These are phyloP conservation scores for Bassia scoparia DNA, from an alignment of 148 eudicot species.

Conservation along the genomic window DNA sequence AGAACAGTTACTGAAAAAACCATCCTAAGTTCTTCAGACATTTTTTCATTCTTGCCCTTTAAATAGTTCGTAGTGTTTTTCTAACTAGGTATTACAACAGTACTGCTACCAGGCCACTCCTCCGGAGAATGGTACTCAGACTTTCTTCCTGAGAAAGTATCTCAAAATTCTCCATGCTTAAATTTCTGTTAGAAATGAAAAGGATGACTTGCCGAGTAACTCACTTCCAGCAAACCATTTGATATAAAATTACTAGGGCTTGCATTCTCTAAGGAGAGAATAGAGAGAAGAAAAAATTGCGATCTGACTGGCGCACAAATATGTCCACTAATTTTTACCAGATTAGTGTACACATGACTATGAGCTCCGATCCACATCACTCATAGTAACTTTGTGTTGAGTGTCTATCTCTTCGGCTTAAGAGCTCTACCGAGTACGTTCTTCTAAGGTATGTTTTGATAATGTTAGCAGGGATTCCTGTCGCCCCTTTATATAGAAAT, in stretches of 20 bases:
- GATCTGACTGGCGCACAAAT: not conserved
- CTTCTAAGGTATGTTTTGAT: conserved; percentile 57
- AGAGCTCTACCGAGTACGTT: conserved; percentile 49
- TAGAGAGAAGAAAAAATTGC: not conserved
- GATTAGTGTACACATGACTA: conserved; percentile 42
- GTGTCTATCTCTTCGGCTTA: conserved; percentile 43
- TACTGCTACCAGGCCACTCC: not conserved
- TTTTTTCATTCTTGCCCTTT: not conserved
- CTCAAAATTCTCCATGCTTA: too few species aligned
- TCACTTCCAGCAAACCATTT: conserved; percentile 3
- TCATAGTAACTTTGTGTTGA: conserved; percentile 40
- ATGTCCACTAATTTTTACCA: conserved; percentile 22
- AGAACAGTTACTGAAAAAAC: not conserved
- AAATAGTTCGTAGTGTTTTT: not conserved
- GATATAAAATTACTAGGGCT: conserved; percentile 1
- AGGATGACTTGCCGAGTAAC: not conserved
- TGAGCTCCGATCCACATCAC: conserved; percentile 49
- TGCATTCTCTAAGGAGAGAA: not conserved
- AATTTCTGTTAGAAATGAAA: not conserved
- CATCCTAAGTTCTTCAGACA: not conserved
- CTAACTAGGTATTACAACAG: not conserved
- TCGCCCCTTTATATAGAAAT: conserved; percentile 54
- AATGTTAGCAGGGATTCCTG: conserved; percentile 40
- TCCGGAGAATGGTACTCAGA: too few species aligned
- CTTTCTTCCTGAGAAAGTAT: too few species aligned